Evolutionary conservation across 2,329 filamentous ascomycete genomes (phyloP), one percentile per base, ranked within the genome.

Genomic region (Falciphora oryzae): DNA sequence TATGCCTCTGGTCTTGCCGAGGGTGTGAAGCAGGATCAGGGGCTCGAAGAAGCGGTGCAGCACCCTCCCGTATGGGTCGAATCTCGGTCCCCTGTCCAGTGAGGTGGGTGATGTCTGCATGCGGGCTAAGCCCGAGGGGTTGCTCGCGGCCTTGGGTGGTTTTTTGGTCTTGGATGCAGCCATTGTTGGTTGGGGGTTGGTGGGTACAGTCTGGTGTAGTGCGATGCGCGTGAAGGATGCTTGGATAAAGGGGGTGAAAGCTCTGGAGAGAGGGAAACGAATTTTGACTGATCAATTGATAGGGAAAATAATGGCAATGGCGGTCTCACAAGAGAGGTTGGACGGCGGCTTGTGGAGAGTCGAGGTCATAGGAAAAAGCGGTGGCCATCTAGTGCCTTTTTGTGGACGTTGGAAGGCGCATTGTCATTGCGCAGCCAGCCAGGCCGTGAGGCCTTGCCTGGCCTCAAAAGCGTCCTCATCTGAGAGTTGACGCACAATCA

Each of bases 11-110:
- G 72, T 74, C 27, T 69, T 65, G 1, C 74, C 77, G 16, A 79
- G 69, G 8, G 70, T 69, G 5, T 63, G 56, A 11, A 77, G 70
- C 7, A 80, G 65, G 18, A 75, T 68, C 14, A 79, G 65, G 27
- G 75, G 73, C 67, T 79, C 78, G 61, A 76, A 79, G 64, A 80
- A 78, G 14, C 75, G 73, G 27, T 35, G 61, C 11, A 62, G 28
- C 2, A 62, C 11, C 25, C 16, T n/a, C 10, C 11, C 16, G 6
- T 62, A n/a, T 4, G 22, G 1, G 14, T 29, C 18, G 16, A 53
- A 11, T 53, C 44, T 53, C 18, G 18, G 44, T 22, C 18, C 18
- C 1, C 16, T 53, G 44, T n/a, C 6, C 44, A n/a, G 35, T 6
- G 35, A 14, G 5, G 35, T 3, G 35, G 13, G 35, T 14, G 5